phyloP scores from a whole-genome alignment of 371 early-diverging fungal genomes.

The Mucor plumbeus region DNA sequence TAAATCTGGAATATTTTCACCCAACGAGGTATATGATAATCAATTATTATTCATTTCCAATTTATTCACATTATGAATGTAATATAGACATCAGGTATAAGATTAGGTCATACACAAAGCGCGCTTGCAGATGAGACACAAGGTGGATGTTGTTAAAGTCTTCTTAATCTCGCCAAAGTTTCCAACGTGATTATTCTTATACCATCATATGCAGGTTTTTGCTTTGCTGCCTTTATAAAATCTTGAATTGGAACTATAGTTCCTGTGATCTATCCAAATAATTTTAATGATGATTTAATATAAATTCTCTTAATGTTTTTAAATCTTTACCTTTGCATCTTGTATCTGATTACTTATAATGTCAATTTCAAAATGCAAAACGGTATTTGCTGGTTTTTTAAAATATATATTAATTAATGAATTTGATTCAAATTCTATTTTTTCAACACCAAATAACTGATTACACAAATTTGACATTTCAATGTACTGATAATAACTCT shows the following conservation, averaged over 20 bases:
- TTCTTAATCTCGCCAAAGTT: slow-evolving; percentile 15
- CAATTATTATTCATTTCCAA: not conserved
- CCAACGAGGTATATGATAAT: slow-evolving; percentile 62
- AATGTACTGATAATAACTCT: slow-evolving; percentile 4
- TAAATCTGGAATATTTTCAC: slow-evolving; percentile 76
- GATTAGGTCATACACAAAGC: slow-evolving; percentile 51
- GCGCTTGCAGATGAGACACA: slow-evolving; percentile 52
- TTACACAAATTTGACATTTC: slow-evolving; percentile 7
- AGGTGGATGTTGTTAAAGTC: slow-evolving; percentile 36
- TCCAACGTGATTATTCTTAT: slow-evolving; percentile 17
- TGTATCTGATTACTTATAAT: not conserved
- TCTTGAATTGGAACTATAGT: slow-evolving; percentile 15
- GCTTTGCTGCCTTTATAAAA: slow-evolving; percentile 7
- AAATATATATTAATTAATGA: slow-evolving; percentile 2
- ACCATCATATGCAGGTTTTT: slow-evolving; percentile 14
- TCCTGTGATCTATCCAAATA: slow-evolving; percentile 10
- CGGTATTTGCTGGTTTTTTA: not conserved
- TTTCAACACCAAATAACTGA: slow-evolving; percentile 10
- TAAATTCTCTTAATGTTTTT: not conserved
- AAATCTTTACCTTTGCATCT: not conserved
- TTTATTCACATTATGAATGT: not conserved
- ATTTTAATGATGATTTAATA: not conserved
- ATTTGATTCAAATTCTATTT: slow-evolving; percentile 10
- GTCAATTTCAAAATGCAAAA: slow-evolving; percentile 14
- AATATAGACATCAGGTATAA: slow-evolving; percentile 60